These are phyloP conservation scores for Blastomyces silverae DNA, from an alignment of 2,329 filamentous ascomycete genomes.

Conservation along the genomic window DNA sequence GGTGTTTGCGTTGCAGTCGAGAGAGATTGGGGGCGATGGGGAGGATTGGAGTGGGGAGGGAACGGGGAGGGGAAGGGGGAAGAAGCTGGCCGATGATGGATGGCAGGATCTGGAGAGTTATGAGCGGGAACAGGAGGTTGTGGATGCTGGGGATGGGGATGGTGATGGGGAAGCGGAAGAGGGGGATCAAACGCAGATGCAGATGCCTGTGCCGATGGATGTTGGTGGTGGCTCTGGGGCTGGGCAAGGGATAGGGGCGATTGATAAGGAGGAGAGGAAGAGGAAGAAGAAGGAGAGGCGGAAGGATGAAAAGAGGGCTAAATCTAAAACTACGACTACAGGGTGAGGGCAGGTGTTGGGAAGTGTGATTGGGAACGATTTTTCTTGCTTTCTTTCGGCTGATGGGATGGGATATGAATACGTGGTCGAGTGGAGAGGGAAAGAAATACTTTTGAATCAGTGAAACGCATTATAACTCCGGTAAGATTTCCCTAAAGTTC, in stretches of 20 bases:
- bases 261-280: constrained; percentile 50
- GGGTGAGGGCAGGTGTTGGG: neutral
- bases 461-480: neutral
- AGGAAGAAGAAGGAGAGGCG: constrained; percentile 50
- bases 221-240: constrained; percentile 39
- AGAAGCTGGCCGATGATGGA: constrained; percentile 15
- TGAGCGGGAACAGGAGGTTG: constrained; percentile 37
- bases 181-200: constrained; percentile 29
- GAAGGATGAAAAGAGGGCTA: constrained; percentile 40
- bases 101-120: constrained; percentile 30
- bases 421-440: neutral
- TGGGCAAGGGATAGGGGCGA: constrained; percentile 35
- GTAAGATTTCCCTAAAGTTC: constrained; percentile 10
- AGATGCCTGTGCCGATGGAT: constrained; percentile 35
- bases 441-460: neutral
- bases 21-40: constrained; percentile 13
- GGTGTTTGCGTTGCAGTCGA: constrained; percentile 15
- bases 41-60: constrained; percentile 34
- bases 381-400: neutral
- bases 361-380: neutral
- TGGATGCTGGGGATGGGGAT: constrained; percentile 26
- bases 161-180: constrained; percentile 22
- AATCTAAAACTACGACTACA: constrained; percentile 25
- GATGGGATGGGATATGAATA: neutral
- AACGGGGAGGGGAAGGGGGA: constrained; percentile 13